Conservation (phyloP, 331 rosid genomes). For the Stylosanthes scabra region DNA sequence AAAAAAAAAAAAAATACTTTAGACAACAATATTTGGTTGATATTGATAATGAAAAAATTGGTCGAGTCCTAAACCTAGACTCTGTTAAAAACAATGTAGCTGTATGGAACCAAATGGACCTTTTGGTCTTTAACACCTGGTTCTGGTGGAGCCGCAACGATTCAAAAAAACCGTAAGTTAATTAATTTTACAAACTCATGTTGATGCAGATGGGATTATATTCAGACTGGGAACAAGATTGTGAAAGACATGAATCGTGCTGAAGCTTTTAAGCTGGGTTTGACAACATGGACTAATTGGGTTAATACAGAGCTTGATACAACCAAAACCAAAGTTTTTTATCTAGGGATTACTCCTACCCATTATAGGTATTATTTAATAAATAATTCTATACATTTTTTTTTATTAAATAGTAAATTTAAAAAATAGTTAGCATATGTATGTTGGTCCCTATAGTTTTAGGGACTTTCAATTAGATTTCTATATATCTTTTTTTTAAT, state of each 20-base stretch:
- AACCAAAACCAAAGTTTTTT: slow-evolving; percentile 54
- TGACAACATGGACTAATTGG: slow-evolving; percentile 83
- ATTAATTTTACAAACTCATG: not conserved
- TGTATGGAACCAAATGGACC: slow-evolving; percentile 62
- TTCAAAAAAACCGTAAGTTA: slow-evolving; percentile 58
- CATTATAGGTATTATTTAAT: slow-evolving; percentile 57
- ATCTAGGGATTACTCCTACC: slow-evolving; percentile 69
- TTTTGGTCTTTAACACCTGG: slow-evolving; percentile 76
- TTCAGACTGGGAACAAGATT: slow-evolving; percentile 51
- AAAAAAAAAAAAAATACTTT: no score
- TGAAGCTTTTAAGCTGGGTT: slow-evolving; percentile 61
- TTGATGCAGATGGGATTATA: slow-evolving; percentile 68
- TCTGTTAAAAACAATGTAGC: slow-evolving; percentile 53
- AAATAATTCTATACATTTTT: no score
- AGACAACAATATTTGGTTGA: slow-evolving; percentile 59
- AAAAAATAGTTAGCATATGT: no score
- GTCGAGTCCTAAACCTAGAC: slow-evolving; percentile 67
- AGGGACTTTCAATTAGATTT: no score
- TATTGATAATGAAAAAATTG: slow-evolving; percentile 50
- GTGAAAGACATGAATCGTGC: slow-evolving; percentile 72
- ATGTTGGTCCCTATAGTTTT: no score
- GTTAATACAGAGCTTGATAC: slow-evolving; percentile 58
- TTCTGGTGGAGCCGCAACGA: slow-evolving; percentile 79
- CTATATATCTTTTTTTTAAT: no score
- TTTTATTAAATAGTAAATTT: no score